A percentile compares a stretch with the other conserved stretches of the same genome.
Conservation (phyloP, 192 early-diverging fungal species). For the Backusella morwellensis region DNA sequence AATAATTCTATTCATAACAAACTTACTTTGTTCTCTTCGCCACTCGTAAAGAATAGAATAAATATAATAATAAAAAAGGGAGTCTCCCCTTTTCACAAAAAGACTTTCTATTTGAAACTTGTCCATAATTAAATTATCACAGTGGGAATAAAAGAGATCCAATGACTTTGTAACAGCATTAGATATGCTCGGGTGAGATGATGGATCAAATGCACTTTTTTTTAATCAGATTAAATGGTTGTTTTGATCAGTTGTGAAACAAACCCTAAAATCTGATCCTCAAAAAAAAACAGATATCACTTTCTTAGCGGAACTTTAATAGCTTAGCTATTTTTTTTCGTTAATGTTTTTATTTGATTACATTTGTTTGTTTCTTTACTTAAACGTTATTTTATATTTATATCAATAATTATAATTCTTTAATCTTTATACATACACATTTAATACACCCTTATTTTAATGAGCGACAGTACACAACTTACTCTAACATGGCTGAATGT, state of each 20-base stretch:
- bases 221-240: conserved; percentile 3
- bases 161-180: not conserved
- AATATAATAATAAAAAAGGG: not conserved
- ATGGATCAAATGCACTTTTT: not conserved
- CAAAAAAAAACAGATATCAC: not conserved
- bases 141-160: not conserved
- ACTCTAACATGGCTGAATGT: conserved; percentile 21
- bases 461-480: not conserved
- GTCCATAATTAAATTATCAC: not conserved
- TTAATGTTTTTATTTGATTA: conserved; percentile 7
- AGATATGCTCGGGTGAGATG: not conserved
- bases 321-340: not conserved
- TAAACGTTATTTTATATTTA: not conserved
- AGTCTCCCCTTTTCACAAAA: not conserved
- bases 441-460: not conserved
- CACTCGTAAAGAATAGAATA: not conserved
- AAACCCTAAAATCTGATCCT: not conserved
- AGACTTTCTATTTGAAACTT: not conserved
- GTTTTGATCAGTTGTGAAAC: not conserved
- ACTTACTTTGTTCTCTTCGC: not conserved
- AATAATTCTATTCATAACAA: not conserved
- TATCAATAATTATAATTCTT: not conserved
- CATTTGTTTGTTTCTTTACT: conserved; percentile 1
- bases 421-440: not conserved
- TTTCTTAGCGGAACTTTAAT: not conserved